Evolutionary conservation across 106 monocot genomes (phyloP), one percentile per base, ranked within the genome.

Genomic region (Triglochin maritima): DNA sequence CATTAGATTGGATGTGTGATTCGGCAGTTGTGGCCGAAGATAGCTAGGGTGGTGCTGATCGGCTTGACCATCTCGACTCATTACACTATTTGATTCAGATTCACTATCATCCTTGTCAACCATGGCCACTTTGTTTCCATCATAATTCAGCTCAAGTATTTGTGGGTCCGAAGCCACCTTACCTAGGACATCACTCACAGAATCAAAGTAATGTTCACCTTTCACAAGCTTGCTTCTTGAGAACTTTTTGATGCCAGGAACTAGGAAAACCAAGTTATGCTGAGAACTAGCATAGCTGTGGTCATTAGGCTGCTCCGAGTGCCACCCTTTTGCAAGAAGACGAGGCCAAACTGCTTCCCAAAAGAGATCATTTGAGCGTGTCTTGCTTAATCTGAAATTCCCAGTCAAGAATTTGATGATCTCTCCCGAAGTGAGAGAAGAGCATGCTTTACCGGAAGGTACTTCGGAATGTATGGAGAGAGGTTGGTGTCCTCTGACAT

Each of bases 281-380:
- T 79, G 83, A 1, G 80, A 79, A 17, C 70, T 17, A 29, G 68
- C 46, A 60, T 60, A 63, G 5, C 43, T 48, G 10, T 63, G 17
- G 70, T 87, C 75, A 62, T 83, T 84, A 13, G 91, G 91, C 67
- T 98, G 91, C 55, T 84, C 88, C 7, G 84, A 86, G 44, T 86
- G 90, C 96, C 96, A 98, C 1, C 91, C 91, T 69, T 78, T 83
- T 54, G 76, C 84, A n/a, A 98, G 91, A 64, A 98, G 67, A 44
- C 91, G 88, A 56, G 96, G 96, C 94, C 94, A 98, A 16, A 98
- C 82, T 44, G 96, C 96, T 65, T 98, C 96, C 91, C 96, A 92
- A 67, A 98, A 98, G n/a, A 98, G 82, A 81, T 92, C 96, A 79
- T 84, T 88, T 29, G 96, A 88, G 55, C 76, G 82, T 52, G 91